These are phyloP conservation scores for Metrosideros polymorpha DNA, from an alignment of 441 rosid genomes.

Conservation along the genomic window DNA sequence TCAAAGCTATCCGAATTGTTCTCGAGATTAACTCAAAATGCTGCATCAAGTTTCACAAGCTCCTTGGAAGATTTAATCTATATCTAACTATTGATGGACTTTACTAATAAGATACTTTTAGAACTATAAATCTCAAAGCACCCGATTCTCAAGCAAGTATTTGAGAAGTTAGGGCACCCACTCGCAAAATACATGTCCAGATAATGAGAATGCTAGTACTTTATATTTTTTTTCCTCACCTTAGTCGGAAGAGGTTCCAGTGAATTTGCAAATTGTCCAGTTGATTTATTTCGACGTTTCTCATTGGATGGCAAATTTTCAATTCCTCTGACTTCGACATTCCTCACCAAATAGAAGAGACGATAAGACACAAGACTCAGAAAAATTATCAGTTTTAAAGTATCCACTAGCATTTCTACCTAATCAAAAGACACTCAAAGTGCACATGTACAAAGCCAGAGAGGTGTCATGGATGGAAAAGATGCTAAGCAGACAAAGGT, in stretches of 20 bases:
- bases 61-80: background rate
- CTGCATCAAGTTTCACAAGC: background rate
- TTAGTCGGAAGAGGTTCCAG: background rate
- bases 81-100: background rate
- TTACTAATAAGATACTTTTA: background rate
- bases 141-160: background rate
- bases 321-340: background rate
- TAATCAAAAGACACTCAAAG: background rate
- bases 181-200: background rate
- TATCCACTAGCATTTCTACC: background rate
- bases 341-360: background rate
- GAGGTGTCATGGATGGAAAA: background rate
- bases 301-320: background rate
- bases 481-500: background rate
- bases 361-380: background rate
- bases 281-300: background rate
- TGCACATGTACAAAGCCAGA: background rate
- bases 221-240: background rate
- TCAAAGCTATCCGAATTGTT: background rate
- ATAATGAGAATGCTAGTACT: background rate
- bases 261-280: background rate
- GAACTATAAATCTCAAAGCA: background rate
- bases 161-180: background rate
- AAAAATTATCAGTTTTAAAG: background rate
- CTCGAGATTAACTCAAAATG: background rate